Conservation (phyloP, 2,329 filamentous ascomycete genomes). For the Blastomyces parvus region DNA sequence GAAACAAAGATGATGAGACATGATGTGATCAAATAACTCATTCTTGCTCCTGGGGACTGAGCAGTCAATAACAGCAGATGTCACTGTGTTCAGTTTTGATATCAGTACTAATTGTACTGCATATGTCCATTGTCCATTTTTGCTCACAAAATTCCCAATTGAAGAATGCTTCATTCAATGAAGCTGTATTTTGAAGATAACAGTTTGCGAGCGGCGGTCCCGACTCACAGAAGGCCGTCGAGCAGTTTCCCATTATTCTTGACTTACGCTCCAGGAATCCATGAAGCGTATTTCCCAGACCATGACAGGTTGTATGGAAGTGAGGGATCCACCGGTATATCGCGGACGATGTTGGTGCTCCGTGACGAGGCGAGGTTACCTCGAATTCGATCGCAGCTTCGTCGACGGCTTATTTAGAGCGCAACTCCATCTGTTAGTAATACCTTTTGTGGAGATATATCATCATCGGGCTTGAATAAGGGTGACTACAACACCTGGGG, state of each 20-base stretch:
- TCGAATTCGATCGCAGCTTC: background rate
- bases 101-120: conserved; percentile 43
- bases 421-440: background rate
- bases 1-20: conserved; percentile 14
- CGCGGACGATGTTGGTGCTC: background rate
- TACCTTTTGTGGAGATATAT: background rate
- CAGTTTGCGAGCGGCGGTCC: conserved; percentile 35
- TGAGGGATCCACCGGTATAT: background rate
- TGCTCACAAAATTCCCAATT: background rate
- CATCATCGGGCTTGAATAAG: background rate
- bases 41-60: conserved; percentile 52
- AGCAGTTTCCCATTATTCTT: conserved; percentile 40
- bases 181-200: background rate
- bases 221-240: conserved; percentile 38
- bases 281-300: conserved; percentile 49
- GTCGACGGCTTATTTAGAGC: background rate
- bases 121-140: conserved; percentile 34
- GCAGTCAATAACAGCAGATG: conserved; percentile 49
- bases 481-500: background rate
- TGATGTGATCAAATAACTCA: conserved; percentile 22
- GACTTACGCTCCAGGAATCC: conserved; percentile 51
- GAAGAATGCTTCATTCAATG: background rate
- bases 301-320: conserved; percentile 41
- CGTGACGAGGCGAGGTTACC: background rate
- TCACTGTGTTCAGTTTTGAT: conserved; percentile 50